These are phyloP conservation scores for Zymoseptoria tritici DNA, from an alignment of 2,329 filamentous ascomycete genomes.

Conservation along the genomic window DNA sequence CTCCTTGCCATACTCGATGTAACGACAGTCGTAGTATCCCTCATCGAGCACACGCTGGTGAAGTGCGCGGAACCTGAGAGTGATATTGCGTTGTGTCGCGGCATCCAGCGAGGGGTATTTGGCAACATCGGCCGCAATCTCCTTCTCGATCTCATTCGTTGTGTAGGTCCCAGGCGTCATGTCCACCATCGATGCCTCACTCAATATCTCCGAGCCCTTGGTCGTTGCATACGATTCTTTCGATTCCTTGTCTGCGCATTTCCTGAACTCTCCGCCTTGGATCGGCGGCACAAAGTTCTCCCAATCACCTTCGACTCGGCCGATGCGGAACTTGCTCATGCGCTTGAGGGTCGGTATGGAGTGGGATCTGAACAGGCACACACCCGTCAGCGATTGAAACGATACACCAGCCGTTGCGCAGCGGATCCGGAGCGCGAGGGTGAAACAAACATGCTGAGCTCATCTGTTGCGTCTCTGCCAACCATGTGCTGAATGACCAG, in stretches of 20 bases:
- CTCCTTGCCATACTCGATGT: constrained; percentile 54
- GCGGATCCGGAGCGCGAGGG: constrained; percentile 66
- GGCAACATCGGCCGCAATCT: constrained; percentile 32
- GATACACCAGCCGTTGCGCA: neutral
- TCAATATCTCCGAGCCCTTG: constrained; percentile 4
- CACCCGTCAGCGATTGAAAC: neutral
- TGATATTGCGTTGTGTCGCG: constrained; percentile 49
- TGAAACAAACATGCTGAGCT: constrained; percentile 48
- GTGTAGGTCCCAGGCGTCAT: constrained; percentile 27
- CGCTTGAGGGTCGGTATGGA: constrained; percentile 42
- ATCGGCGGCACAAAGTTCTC: constrained; percentile 81
- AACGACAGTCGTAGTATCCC: constrained; percentile 54
- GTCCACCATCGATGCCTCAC: constrained; percentile 4
- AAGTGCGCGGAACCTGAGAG: constrained; percentile 48
- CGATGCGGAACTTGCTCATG: constrained; percentile 76
- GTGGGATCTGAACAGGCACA: constrained; percentile 31
- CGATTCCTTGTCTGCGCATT: neutral
- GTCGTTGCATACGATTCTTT: constrained; percentile 2
- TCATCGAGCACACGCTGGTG: constrained; percentile 48
- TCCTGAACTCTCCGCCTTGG: constrained; percentile 70
- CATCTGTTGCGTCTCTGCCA: constrained; percentile 52
- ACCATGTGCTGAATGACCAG: constrained; percentile 65
- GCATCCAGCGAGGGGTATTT: constrained; percentile 48
- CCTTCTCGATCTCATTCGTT: constrained; percentile 29
- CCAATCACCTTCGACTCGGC: constrained; percentile 71